Evolutionary conservation across 441 rosid species (phyloP), one percentile per base, ranked within the genome.

Genomic region (Croton laevigatus): DNA sequence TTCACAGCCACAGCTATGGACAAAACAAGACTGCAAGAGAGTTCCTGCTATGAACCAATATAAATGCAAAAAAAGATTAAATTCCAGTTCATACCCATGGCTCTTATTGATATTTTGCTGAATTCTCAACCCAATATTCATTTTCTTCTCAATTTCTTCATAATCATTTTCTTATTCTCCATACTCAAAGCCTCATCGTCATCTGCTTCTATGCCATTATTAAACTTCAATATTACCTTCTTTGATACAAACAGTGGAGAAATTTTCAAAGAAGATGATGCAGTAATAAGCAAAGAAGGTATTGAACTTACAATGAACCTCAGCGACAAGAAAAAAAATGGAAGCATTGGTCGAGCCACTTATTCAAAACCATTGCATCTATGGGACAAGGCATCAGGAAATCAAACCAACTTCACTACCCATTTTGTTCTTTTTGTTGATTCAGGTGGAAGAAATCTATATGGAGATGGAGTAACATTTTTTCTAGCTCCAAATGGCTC

Each of bases 401-500:
- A 70, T 36, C 69, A 71, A 10, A 73, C 76, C 0, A 78, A 76
- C 57, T 79, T 84, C 69, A 60, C 72, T 38, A 74, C 81, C 6
- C 76, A 38, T 59, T 84, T 84, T 71, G 37, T 77, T 45, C 76
- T 79, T 22, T 27, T 14, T 22, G 73, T 82, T 40, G 6, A 69
- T 6, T 72, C 80, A 2, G 32, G 38, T 9, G 40, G n/a, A 2
- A 0, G 1, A 32, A 1, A 5, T 16, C 0, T 0, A 0, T 70
- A 38, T 12, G 69, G 20, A 6, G 81, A 80, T 51, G 84, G 86
- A 7, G 1, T 84, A 1, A 53, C 81, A 3, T 82, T 84, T 67
- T 82, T 84, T 48, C 75, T 84, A 0, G 76, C 68, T 8, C 79
- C 81, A 0, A n/a, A 37, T 8, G 76, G 76, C 8, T 70, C 75